A percentile compares a stretch with the other conserved stretches of the same genome.
phyloP scores from a whole-genome alignment of 2,329 filamentous ascomycete genomes.

The Aureobasidium namibiae region DNA sequence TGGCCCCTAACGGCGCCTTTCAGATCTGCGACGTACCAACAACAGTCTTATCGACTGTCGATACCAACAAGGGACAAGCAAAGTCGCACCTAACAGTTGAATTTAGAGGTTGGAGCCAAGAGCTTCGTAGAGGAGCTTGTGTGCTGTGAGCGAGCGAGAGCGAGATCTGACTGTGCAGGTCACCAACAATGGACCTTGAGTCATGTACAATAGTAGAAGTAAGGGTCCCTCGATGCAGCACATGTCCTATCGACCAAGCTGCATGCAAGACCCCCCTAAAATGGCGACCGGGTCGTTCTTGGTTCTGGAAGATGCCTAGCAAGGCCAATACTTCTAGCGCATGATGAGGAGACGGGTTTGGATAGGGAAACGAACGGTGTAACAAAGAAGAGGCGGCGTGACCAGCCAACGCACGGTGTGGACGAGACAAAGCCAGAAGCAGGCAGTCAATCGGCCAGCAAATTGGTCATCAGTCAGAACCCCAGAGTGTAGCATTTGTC shows the following conservation, averaged over 20 bases:
- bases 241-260: background rate
- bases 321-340: background rate
- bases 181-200: background rate
- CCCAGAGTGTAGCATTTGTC: background rate
- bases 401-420: conserved; percentile 7
- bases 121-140: background rate
- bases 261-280: conserved; percentile 7
- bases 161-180: background rate
- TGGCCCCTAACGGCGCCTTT: conserved; percentile 1
- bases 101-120: background rate
- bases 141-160: background rate
- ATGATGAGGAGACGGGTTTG: background rate
- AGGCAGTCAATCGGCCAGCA: conserved; percentile 1
- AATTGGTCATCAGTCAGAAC: conserved; percentile 1
- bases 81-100: background rate
- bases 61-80: background rate
- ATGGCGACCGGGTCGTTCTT: background rate
- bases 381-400: conserved; percentile 1
- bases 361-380: background rate
- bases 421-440: background rate
- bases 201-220: background rate
- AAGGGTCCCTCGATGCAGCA: background rate
- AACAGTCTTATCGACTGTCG: conserved; percentile 10
- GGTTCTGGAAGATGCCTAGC: conserved; percentile 4
- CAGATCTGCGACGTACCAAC: background rate